phyloP scores from a whole-genome alignment of 257 asterid species.

The Nicotiana knightiana region DNA sequence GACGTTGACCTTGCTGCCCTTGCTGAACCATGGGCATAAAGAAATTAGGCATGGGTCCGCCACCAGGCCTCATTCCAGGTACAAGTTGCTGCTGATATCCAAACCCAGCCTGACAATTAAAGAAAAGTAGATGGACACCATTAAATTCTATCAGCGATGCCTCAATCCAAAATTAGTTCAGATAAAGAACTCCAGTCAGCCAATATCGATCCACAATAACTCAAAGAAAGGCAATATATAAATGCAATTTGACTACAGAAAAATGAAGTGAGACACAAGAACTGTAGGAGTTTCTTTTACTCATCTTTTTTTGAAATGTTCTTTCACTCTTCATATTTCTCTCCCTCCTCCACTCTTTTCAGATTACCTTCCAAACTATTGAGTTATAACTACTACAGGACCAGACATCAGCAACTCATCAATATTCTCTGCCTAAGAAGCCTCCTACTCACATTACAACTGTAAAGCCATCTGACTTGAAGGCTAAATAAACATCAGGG shows the following conservation, averaged over 20 bases:
- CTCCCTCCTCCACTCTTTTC: not conserved
- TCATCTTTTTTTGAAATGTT: not conserved
- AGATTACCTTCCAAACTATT: not conserved
- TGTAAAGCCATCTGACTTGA: not conserved
- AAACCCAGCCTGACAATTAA: constrained; percentile 69
- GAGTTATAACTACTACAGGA: not conserved
- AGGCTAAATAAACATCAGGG: not conserved
- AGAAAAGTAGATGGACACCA: not conserved
- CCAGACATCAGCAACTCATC: not conserved
- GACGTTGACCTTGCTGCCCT: constrained; percentile 93
- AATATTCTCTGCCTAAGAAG: not conserved
- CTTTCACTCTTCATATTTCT: not conserved
- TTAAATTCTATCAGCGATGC: not conserved
- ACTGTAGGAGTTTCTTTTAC: not conserved
- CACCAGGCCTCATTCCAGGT: constrained; percentile 95
- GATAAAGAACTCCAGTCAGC: not conserved
- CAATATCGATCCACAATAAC: not conserved
- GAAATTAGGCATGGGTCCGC: constrained; percentile 81
- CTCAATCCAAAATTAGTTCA: not conserved
- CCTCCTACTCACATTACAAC: not conserved
- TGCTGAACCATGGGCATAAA: constrained; percentile 84
- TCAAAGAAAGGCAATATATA: not conserved
- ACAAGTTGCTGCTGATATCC: constrained; percentile 98
- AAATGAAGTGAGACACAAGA: not conserved
- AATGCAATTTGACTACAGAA: not conserved